Evolutionary conservation across 1,284 basidiomycete genomes (phyloP), one percentile per base, ranked within the genome.

Genomic region (Cryptococcus neoformans): DNA sequence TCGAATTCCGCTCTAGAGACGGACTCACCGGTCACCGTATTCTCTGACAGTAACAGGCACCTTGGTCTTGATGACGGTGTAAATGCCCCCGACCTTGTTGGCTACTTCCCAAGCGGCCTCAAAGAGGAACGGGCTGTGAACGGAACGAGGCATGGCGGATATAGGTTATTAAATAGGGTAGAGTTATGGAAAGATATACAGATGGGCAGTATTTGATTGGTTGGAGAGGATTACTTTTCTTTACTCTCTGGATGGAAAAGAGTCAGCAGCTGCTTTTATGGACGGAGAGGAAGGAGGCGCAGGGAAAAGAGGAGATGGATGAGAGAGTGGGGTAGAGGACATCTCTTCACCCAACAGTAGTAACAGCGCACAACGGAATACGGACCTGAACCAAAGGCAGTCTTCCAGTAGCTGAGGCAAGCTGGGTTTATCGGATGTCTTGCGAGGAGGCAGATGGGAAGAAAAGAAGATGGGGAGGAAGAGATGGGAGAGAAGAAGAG

Each of bases 31-130:
- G 63, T 74, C 72, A 41, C 76, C 76, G 64, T 88, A 96, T 78
- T 96, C 92, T 62, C 87, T 86, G 69, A 94, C 90, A 62, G 95
- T 97, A 77, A 99, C 91, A 57, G 95, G 95, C 53, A 96, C 93
- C 77, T 98, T 99, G 55, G 95, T 98, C 81, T 97, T 97, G 79
- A 98, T 97, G 80, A 98, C 94, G 63, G 94, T 98, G 84, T 98
- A 98, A 80, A 97, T 97, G 63, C 94, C 94, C 67, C 94, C 94
- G 77, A 98, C 94, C 80, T 94, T 95, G 84, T 95, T 95, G 40
- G 89, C 92, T 68, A 94, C 92, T 79, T 93, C 91, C 90, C 91
- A 93, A 39, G 90, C 90, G 72, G 87, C 89, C 74, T 93, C 91
- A 73, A 93, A 93, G 71, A 93, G 86, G 40, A 90, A 74, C 49